Evolutionary conservation across 495 filamentous ascomycete species (phyloP), one percentile per base, ranked within the genome.

Genomic region (Zalerion maritima): DNA sequence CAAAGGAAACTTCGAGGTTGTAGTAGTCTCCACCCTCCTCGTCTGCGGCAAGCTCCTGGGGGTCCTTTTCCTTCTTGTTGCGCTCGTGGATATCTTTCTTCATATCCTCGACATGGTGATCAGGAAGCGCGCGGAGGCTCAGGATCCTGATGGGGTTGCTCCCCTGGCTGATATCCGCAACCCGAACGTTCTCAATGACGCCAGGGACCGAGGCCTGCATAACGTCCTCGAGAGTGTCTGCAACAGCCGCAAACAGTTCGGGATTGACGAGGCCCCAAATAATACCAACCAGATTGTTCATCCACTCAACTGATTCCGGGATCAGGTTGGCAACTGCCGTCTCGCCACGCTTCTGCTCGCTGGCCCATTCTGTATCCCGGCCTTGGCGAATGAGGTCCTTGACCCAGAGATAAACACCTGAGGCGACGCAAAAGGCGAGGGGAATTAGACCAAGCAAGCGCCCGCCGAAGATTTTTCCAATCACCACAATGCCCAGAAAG

Each of bases 141-240:
- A 96, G 57, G 26, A 96, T 84, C 6, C 87, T 74, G 29, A 94
- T 43, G 0, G 87, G 83, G 44, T 94, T 94, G 45, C 64, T 81
- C 6, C 87, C 87, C 50, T 94, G 87, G 39, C 81, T 81, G 41
- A 96, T 94, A 42, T 93, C 87, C 26, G 85, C 84, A n/a, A 94
- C 83, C 28, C 85, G 74, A 24, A 96, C 85, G 40, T 93, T 91
- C 50, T 94, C 84, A 28, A 94, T 80, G 20, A 94, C 59, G 0
- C 73, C 75, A 0, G 87, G 87, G 0, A 91, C 75, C 6, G 81
- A 91, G 14, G 84, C 87, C 57, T 92, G 83, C 87, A 96, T 94
- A 27, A 96, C 80, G 46, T 96, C 87, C 27, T 65, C 59, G 8
- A 64, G 44, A 4, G 58, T 65, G 11, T 65, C 61, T 2, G 62